Evolutionary conservation across 352 stramenopile genomes (phyloP), one percentile per base, ranked within the genome.

Genomic region (Phytophthora tubulina): DNA sequence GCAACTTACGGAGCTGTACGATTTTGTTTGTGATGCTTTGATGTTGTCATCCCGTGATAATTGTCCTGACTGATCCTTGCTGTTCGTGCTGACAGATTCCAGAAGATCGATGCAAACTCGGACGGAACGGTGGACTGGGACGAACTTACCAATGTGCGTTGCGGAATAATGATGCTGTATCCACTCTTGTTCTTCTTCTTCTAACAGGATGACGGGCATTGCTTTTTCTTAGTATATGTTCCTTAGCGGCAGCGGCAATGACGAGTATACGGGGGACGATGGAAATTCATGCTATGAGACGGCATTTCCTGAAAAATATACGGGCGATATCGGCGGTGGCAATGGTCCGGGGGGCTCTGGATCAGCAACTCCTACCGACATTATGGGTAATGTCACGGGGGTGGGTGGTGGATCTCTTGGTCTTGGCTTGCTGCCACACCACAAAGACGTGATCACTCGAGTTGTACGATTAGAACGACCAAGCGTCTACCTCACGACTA

Each of bases 41-140:
- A 33, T 21, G 32, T 33, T 45, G 14, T 64, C 31, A n/a, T 42
- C 6, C 32, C 38, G 3, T 53, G 38, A 32, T 48, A 3, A 31
- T 38, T 2, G 13, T 39, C 7, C 10, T 69, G 15, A 61, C 49
- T 56, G 4, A 36, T 59, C 13, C 3, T 46, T 31, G 36, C 41
- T 49, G 27, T 36, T 14, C 32, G 39, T 27, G 17, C 21, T 27
- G 21, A 27, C 49, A 94, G 87, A 31, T 95, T 95, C 63, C 86
- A 92, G 70, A 96, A 97, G 76, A 96, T 97, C 51, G 91, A 97
- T 54, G 90, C 88, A 5, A 96, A 96, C 74, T 94, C 81, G 7
- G 85, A 95, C 62, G 91, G 91, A 14, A 93, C 84, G 2, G 89
- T 97, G 27, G 89, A 96, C 66, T 97, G 91, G 91, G 91, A 97